Base-by-base conservation (phyloP, 1,284 basidiomycete genomes). In the Cutaneotrichosporon cutaneum region DNA sequence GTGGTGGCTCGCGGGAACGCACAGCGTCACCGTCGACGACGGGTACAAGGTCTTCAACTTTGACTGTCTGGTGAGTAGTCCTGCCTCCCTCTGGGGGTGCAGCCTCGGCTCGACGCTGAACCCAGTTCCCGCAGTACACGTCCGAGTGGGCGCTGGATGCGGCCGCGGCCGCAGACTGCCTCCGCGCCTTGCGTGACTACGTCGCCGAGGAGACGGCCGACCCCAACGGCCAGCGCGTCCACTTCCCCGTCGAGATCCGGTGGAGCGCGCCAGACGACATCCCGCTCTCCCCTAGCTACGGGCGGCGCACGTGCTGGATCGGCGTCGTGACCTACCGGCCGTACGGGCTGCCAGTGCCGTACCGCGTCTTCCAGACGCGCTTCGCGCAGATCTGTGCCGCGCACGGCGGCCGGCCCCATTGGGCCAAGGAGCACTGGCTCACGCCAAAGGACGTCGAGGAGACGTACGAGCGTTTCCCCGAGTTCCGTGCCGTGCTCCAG, bases 311-410 rank as follows among this genome's bases (percentile, higher is more conserved):
- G 16, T 90, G 88, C 72, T 99, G 93, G 89, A 92, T 99, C 64
- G 95, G 96, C n/a, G 86, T 98, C 56, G 86, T 98, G 22, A 91
- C 94, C 72, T 99, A 88, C 82, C 91, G 94, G 68, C 95, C 95
- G 1, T 99, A 95, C 77, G 90, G 90, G 30, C 83, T 88, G 59
- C 87, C 89, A 36, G 88, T 94, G n/a, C 88, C 90, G 30, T 98
- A 97, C 81, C 86, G 88, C 63, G 81, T 83, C 60, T 83, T 94
- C 62, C 97, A 98, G 78, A 80, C 82, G 54, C 84, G 83, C 32
- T 99, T 94, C 76, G 92, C 95, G 73, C 73, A 80, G 18, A 88
- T 96, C 68, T 78, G 95, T 68, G 78, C 83, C 35, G 82, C 83
- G 42, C 86, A 94, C 78, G 84, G 85, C 53, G 94, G 94, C 9